Evolutionary conservation across 257 asterid species (phyloP), one percentile per base, ranked within the genome.

Genomic region (Catharanthus roseus): DNA sequence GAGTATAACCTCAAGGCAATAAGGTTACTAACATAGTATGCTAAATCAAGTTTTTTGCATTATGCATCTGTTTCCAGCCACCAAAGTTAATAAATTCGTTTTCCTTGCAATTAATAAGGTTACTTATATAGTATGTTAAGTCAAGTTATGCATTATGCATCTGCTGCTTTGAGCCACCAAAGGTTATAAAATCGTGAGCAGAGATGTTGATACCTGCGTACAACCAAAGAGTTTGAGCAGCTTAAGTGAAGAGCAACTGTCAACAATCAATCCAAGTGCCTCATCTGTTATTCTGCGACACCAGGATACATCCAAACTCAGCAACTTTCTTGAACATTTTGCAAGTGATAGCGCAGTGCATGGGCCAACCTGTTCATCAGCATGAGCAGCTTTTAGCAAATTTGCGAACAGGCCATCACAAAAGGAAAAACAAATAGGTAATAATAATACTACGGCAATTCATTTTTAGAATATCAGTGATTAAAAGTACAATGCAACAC

Each of bases 201-300:
- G 10, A 39, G 45, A 33, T 5, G 50, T 5, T 23, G 77, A 26
- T 74, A 92, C 98, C 96, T 90, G 92, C 75, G 89, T 73, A 77
- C 96, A 92, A 33, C 96, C 96, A 57, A 92, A 92, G 76, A 85
- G 74, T 77, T 90, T 92, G 77, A 90, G 83, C 75, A 78, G 83
- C 86, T 87, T 90, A 83, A 92, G 77, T 4, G 88, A 87, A 57
- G 64, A 72, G 84, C 96, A 92, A 47, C 86, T 79, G 78, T 92
- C 95, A 49, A 92, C 88, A 47, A 92, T 88, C 84, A 86, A 70
- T 64, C 95, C 96, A 13, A 89, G 77, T 42, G 96, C 96, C 60
- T 86, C 87, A 8, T 83, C 72, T 2, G 77, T 86, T 69, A 92
- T 73, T 58, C 69, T 77, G 24, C 96, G 89, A 75, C 96, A 92